Evolutionary conservation across 2,329 filamentous ascomycete species (phyloP), one percentile per base, ranked within the genome.

Genomic region (Monilinia laxa): DNA sequence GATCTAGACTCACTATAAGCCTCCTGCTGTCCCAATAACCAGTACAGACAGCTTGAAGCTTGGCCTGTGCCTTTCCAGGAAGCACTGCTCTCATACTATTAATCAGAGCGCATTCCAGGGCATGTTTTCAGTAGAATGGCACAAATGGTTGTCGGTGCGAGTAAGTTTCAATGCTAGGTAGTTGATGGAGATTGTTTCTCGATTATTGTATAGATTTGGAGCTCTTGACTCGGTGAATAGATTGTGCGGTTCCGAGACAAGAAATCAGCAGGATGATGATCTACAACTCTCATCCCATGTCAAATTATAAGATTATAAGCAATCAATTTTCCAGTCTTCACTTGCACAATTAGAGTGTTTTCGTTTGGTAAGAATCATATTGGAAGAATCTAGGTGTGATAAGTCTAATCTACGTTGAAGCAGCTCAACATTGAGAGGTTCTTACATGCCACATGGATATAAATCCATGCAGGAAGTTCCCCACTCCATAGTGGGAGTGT

Each of bases 1-100:
- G 70, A 86, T 81, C 38, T 4, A 56, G 42, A 66, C 64, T 64
- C 81, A 92, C 91, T 77, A 92, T 87, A 72, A 94, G 84, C 72
- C 90, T 88, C 75, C 85, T 84, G 71, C 84, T 83, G 73, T 90
- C 84, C 89, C 90, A 95, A 76, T 85, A 83, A 77, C 87, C 90
- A 69, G 87, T 89, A 78, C 87, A 86, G 76, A 93, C 82, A 80
- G 89, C 88, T 83, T 93, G 90, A 75, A 92, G 88, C 82, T 87
- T 90, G 74, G 89, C 84, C 82, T 86, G 87, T 77, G 92, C 90
- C 81, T 88, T 87, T 78, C 91, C 91, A 71, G 92, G 92, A 74
- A 93, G 84, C 80, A 93, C 86, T 77, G 87, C 85, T 83, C 88
- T 88, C 90, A 93, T 93, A 78, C 81, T 87, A 75, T 72, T 67